phyloP scores from a whole-genome alignment of 495 filamentous ascomycete species.

The Talaromyces ruber region DNA sequence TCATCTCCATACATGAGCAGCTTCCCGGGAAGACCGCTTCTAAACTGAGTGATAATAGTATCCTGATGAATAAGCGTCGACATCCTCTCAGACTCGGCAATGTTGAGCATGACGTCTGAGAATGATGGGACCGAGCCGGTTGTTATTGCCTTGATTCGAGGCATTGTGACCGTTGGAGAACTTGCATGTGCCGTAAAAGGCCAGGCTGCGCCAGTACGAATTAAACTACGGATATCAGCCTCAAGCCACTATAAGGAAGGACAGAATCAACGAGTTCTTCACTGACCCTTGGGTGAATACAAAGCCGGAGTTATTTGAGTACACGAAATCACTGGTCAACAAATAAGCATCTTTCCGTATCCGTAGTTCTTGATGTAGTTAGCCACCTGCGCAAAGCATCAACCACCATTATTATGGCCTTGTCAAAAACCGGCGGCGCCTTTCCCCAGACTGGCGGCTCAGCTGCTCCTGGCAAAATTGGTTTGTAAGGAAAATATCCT shows the following conservation, averaged over 20 bases:
- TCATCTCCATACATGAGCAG: conserved; percentile 96
- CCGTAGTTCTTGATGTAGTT: background rate
- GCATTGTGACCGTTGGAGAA: conserved; percentile 97
- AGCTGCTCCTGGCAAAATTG: conserved; percentile 77
- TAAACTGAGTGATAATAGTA: conserved; percentile 91
- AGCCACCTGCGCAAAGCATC: conserved; percentile 83
- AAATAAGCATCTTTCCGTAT: conserved; percentile 9
- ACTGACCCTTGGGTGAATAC: conserved; percentile 77
- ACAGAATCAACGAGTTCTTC: background rate
- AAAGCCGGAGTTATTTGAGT: conserved; percentile 72
- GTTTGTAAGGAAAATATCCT: conserved; percentile 97
- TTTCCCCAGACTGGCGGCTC: conserved; percentile 43
- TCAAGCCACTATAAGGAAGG: background rate
- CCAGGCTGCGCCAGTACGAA: conserved; percentile 69
- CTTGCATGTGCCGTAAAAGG: conserved; percentile 96
- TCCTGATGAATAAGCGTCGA: conserved; percentile 83
- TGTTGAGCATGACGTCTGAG: conserved; percentile 92
- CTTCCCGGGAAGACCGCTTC: conserved; percentile 52
- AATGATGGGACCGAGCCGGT: conserved; percentile 96
- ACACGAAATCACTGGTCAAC: conserved; percentile 82
- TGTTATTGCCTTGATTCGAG: conserved; percentile 92
- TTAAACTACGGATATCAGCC: conserved; percentile 50
- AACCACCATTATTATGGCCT: conserved; percentile 93
- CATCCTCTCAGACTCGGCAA: conserved; percentile 86
- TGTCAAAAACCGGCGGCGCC: conserved; percentile 66